A percentile compares a stretch with the other conserved stretches of the same genome.
Conservation (phyloP, 768 basidiomycete species). For the Phanerochaete sordida region DNA sequence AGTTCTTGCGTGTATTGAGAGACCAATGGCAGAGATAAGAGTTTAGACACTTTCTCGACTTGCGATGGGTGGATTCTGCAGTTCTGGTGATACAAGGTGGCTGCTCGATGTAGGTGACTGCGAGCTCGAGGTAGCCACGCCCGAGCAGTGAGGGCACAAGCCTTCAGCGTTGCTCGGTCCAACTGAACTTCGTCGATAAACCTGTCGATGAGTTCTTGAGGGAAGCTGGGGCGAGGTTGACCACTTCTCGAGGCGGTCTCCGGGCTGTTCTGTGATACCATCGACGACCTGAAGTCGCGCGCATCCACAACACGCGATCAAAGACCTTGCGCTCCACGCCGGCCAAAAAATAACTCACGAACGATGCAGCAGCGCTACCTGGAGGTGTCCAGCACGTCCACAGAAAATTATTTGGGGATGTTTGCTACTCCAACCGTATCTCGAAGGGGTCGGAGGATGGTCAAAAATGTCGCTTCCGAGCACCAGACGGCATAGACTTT, state of each 20-base stretch:
- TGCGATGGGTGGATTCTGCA: slow-evolving; percentile 10
- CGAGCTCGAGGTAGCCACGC: slow-evolving; percentile 10
- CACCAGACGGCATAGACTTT: not conserved
- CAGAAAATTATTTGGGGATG: too few species aligned
- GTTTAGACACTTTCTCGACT: not conserved
- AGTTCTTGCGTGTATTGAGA: slow-evolving; percentile 8
- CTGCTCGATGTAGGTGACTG: slow-evolving; percentile 11
- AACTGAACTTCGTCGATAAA: slow-evolving; percentile 15
- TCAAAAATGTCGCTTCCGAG: not conserved
- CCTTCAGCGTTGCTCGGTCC: slow-evolving; percentile 9
- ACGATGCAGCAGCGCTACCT: too few species aligned
- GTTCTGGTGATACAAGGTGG: slow-evolving; percentile 11
- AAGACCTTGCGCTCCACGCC: too few species aligned
- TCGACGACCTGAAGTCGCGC: not conserved
- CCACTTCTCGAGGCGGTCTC: not conserved
- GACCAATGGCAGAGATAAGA: not conserved
- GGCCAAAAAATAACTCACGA: too few species aligned
- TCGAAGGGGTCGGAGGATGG: not conserved
- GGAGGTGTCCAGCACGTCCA: too few species aligned
- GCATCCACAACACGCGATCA: too few species aligned
- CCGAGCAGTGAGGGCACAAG: slow-evolving; percentile 12
- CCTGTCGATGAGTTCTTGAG: slow-evolving; percentile 16
- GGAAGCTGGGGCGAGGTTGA: slow-evolving; percentile 10
- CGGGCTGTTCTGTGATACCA: not conserved
- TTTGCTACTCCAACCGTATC: too few species aligned